A percentile compares a stretch with the other conserved stretches of the same genome.
These are phyloP conservation scores for Candida arabinofermentans DNA, from an alignment of 805 yeast species.

Conservation along the genomic window DNA sequence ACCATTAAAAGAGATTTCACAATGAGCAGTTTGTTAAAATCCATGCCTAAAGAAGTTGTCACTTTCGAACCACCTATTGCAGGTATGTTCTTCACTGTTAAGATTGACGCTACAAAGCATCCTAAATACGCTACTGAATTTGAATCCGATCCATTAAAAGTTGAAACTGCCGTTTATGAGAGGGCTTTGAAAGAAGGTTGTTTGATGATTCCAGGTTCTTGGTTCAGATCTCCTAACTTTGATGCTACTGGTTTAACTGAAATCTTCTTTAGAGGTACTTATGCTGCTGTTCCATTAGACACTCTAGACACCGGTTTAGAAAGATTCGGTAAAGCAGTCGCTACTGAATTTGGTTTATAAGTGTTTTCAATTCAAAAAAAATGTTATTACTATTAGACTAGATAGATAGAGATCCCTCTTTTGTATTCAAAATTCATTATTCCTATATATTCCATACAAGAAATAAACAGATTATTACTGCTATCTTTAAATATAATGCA, in stretches of 20 bases:
- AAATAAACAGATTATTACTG: too few relatives aligned
- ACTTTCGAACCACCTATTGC: conserved; percentile 63
- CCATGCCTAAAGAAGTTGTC: conserved; percentile 45
- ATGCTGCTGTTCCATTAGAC: conserved; percentile 78
- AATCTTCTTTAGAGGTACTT: conserved; percentile 81
- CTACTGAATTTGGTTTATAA: conserved; percentile 47
- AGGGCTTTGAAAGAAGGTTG: conserved; percentile 56
- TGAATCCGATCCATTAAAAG: conserved; percentile 54
- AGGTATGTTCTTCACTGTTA: conserved; percentile 82
- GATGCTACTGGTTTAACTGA: conserved; percentile 40
- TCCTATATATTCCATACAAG: not conserved
- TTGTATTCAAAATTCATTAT: too few relatives aligned
- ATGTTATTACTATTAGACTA: not conserved
- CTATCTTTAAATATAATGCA: too few relatives aligned
- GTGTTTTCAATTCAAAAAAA: too few relatives aligned
- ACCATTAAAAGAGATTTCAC: conserved; percentile 85
- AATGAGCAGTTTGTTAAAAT: conserved; percentile 63
- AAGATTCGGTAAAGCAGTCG: conserved; percentile 63
- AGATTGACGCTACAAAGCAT: conserved; percentile 73
- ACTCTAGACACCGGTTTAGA: conserved; percentile 56
- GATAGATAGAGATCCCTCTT: not conserved
- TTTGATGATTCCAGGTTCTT: conserved; percentile 77
- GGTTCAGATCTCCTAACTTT: conserved; percentile 63
- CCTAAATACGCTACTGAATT: conserved; percentile 63
- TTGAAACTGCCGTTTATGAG: conserved; percentile 63